Evolutionary conservation across 306 rosid genomes (phyloP).

Genomic region (Senna tora): DNA sequence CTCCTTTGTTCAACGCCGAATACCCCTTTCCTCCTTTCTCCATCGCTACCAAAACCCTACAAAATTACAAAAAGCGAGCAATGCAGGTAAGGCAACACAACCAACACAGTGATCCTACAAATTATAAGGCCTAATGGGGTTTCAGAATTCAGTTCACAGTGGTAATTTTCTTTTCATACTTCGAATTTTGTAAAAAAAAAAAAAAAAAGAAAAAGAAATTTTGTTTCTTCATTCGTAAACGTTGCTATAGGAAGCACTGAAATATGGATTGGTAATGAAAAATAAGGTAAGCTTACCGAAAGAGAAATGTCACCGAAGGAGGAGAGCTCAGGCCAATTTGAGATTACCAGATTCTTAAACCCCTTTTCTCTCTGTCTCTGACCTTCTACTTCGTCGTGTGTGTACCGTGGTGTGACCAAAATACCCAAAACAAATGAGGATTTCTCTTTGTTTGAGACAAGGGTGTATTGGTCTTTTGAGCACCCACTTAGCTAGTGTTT

Average conservation of each 20-base stretch:
- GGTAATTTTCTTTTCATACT: not conserved
- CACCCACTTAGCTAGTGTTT: too few relatives aligned
- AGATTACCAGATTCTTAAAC: not conserved
- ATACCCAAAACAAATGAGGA: not conserved
- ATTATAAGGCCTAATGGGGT: slow-evolving; percentile 19
- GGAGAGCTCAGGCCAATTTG: not conserved
- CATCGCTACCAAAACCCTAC: slow-evolving; percentile 40
- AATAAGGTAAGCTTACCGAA: slow-evolving; percentile 15
- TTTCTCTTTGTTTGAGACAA: too few relatives aligned
- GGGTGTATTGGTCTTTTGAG: too few relatives aligned
- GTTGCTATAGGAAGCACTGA: not conserved
- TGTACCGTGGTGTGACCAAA: not conserved
- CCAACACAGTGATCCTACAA: slow-evolving; percentile 18
- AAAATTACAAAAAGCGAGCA: slow-evolving; percentile 34
- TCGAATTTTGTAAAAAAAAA: not conserved
- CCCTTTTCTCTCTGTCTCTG: not conserved
- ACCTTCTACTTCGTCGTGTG: not conserved
- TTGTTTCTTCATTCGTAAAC: not conserved
- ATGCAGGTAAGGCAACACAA: slow-evolving; percentile 31
- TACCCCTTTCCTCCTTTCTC: slow-evolving; percentile 75
- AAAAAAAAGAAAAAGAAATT: not conserved
- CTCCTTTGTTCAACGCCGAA: slow-evolving; percentile 46
- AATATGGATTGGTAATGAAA: slow-evolving; percentile 7
- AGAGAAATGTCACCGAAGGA: slow-evolving; percentile 8
- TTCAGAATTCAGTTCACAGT: slow-evolving; percentile 18